Conservation (phyloP, 495 filamentous ascomycete species). For the Neurospora sp. region DNA sequence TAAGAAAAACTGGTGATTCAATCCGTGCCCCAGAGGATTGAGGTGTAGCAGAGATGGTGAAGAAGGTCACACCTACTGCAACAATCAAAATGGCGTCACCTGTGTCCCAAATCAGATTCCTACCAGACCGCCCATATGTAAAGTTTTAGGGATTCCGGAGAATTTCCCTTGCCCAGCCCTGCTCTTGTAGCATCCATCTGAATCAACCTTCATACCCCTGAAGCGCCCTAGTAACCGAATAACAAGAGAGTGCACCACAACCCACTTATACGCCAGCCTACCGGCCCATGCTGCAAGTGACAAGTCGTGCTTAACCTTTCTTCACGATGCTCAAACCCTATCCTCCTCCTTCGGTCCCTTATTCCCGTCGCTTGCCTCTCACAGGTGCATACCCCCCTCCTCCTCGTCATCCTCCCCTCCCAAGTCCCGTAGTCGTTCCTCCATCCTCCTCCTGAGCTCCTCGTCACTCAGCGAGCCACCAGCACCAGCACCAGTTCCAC, state of each 20-base stretch:
- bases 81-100: too few relatives aligned
- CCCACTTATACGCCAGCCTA: neutral
- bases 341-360: neutral
- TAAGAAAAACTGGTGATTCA: neutral
- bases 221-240: neutral
- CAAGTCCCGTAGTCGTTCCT: constrained; percentile 35
- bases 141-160: neutral
- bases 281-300: neutral
- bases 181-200: neutral
- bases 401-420: constrained; percentile 32
- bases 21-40: neutral
- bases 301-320: neutral
- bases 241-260: neutral
- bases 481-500: neutral
- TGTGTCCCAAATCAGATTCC: too few relatives aligned
- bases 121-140: neutral
- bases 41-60: neutral
- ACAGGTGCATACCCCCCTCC: constrained; percentile 59
- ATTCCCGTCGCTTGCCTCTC: constrained; percentile 8
- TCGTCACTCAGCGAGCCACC: constrained; percentile 36
- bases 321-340: neutral
- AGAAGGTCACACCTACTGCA: too few relatives aligned
- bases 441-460: constrained; percentile 35
- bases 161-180: neutral
- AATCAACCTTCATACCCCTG: neutral